phyloP scores from a whole-genome alignment of 768 basidiomycete genomes.

The Russula brevipes region DNA sequence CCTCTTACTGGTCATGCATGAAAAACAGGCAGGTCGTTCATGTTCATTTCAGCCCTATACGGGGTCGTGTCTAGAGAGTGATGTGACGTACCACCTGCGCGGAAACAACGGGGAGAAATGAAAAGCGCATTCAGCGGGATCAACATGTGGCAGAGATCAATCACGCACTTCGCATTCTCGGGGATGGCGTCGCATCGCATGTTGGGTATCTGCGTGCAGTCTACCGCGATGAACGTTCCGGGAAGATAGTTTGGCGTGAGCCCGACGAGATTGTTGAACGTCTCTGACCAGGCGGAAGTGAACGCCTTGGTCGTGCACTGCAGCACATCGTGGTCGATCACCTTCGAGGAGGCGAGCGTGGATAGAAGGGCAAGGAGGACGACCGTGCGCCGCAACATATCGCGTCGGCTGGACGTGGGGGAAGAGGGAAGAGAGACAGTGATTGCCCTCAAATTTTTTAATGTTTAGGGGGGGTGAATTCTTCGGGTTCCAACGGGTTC shows the following conservation, averaged over 20 bases:
- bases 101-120: neutral
- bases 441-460: neutral
- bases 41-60: neutral
- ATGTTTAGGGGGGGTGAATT: neutral
- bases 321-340: conserved; percentile 14
- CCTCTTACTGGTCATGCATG: neutral
- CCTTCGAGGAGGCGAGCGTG: conserved; percentile 3
- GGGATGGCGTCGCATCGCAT: conserved; percentile 15
- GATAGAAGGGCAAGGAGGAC: neutral
- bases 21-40: no score
- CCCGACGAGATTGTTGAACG: conserved; percentile 14
- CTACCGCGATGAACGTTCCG: conserved; percentile 17
- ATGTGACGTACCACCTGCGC: conserved; percentile 16
- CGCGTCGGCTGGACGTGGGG: neutral
- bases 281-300: conserved; percentile 17
- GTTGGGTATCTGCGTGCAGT: conserved; percentile 12
- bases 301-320: conserved; percentile 23
- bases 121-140: neutral
- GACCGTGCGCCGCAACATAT: neutral
- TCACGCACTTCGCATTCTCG: conserved; percentile 7
- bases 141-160: neutral
- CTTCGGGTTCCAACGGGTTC: neutral
- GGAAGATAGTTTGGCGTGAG: conserved; percentile 16
- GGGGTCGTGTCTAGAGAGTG: neutral
- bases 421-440: neutral